Evolutionary conservation across 352 stramenopile genomes (phyloP).

Genomic region (Phytophthora megakarya): DNA sequence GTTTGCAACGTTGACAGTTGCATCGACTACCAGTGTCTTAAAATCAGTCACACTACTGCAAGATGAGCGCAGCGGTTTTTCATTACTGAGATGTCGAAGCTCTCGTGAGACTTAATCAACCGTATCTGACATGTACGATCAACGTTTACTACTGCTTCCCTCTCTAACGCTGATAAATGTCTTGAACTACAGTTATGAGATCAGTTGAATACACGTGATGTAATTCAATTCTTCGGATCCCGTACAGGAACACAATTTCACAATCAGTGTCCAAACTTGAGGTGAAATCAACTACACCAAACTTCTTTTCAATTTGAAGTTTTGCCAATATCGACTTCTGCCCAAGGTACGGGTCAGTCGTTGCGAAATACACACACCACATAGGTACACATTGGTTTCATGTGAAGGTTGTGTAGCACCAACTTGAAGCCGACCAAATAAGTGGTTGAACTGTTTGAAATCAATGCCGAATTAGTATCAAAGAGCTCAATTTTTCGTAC

Average conservation of each 20-base stretch:
- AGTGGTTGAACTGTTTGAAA: conserved; percentile 24
- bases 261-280: conserved; percentile 58
- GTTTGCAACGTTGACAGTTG: conserved; percentile 20
- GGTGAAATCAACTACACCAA: conserved; percentile 41
- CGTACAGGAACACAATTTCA: conserved; percentile 72
- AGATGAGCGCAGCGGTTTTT: conserved; percentile 21
- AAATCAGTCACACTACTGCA: conserved; percentile 20
- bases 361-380: conserved; percentile 85
- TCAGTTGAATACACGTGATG: conserved; percentile 29
- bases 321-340: conserved; percentile 44
- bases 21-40: conserved; percentile 15
- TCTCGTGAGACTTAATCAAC: conserved; percentile 48
- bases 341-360: conserved; percentile 64
- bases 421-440: too few relatives aligned
- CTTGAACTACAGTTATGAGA: conserved; percentile 31
- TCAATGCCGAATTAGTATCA: conserved; percentile 12
- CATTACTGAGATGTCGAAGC: conserved; percentile 40
- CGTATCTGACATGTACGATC: conserved; percentile 24
- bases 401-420: too few relatives aligned
- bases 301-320: conserved; percentile 61
- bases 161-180: conserved; percentile 20
- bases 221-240: conserved; percentile 53
- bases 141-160: conserved; percentile 19
- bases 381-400: conserved; percentile 74
- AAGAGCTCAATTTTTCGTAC: conserved; percentile 45